Evolutionary conservation across 345 rosid species (phyloP).

Genomic region (Triadica sebifera): DNA sequence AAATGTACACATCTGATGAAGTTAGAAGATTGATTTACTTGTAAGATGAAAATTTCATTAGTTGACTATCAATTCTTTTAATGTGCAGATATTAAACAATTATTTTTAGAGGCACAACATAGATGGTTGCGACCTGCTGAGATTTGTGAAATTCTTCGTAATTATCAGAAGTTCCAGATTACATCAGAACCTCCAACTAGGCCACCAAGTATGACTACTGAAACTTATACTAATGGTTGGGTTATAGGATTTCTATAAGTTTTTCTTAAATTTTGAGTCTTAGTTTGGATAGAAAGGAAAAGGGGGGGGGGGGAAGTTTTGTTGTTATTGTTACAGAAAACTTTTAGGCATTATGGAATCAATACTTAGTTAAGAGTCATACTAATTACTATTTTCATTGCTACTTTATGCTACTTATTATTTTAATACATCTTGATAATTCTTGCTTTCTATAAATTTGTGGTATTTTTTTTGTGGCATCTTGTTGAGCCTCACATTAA

Average conservation of each 20-base stretch:
- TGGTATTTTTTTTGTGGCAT: neutral
- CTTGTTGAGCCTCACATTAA: neutral
- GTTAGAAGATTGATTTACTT: neutral
- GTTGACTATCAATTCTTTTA: neutral
- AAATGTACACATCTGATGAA: neutral
- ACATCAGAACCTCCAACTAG: slow-evolving; percentile 63
- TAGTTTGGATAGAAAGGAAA: neutral
- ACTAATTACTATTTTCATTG: neutral
- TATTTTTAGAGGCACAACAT: slow-evolving; percentile 66
- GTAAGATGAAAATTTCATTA: neutral
- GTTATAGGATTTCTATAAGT: neutral
- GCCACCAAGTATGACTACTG: slow-evolving; percentile 66
- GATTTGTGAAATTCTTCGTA: slow-evolving; percentile 88
- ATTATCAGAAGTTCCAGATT: slow-evolving; percentile 72
- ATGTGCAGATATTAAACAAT: slow-evolving; percentile 39
- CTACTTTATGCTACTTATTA: neutral
- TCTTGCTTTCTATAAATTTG: neutral
- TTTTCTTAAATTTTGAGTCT: neutral
- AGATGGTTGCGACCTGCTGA: slow-evolving; percentile 96
- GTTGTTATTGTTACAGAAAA: neutral
- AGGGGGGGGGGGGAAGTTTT: too few species aligned
- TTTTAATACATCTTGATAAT: neutral
- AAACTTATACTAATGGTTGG: neutral
- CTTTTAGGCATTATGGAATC: neutral
- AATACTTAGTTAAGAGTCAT: neutral